Evolutionary conservation across 148 eudicot genomes (phyloP).

Genomic region (Cornus suecica): DNA sequence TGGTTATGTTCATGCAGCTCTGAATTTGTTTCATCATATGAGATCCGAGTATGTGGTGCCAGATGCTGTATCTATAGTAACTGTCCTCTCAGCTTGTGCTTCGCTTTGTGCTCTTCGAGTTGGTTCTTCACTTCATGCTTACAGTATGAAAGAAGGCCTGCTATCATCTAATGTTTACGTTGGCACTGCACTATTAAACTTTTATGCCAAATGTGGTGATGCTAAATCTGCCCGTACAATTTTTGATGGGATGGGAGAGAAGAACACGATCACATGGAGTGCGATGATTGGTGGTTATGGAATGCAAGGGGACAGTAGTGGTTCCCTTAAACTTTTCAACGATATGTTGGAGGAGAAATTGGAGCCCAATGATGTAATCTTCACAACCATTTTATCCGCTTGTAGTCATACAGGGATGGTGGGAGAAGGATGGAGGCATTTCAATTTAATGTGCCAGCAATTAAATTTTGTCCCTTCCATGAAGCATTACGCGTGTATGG

Average conservation of each 20-base stretch:
- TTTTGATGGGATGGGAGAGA: constrained; percentile 62
- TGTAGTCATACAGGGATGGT: constrained; percentile 76
- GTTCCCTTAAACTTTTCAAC: constrained; percentile 53
- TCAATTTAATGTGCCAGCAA: constrained; percentile 55
- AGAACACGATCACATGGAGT: constrained; percentile 64
- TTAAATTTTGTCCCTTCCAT: constrained; percentile 54
- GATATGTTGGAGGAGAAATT: constrained; percentile 60
- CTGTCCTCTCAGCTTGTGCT: constrained; percentile 67
- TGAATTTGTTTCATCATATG: constrained; percentile 60
- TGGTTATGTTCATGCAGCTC: constrained; percentile 43
- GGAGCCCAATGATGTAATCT: constrained; percentile 57
- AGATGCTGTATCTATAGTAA: constrained; percentile 63
- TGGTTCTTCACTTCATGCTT: constrained; percentile 69
- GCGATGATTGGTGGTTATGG: constrained; percentile 77
- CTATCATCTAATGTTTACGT: constrained; percentile 38
- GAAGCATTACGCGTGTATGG: constrained; percentile 75
- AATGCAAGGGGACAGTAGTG: constrained; percentile 57
- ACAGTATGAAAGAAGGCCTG: constrained; percentile 47
- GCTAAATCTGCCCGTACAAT: constrained; percentile 50
- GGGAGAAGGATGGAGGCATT: constrained; percentile 64
- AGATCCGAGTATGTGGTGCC: constrained; percentile 37
- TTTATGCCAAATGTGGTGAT: constrained; percentile 89
- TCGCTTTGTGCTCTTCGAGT: constrained; percentile 40
- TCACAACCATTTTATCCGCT: constrained; percentile 66
- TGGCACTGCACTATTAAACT: constrained; percentile 63